Conservation (phyloP, 768 basidiomycete species). For the Boletus rubescentipes region DNA sequence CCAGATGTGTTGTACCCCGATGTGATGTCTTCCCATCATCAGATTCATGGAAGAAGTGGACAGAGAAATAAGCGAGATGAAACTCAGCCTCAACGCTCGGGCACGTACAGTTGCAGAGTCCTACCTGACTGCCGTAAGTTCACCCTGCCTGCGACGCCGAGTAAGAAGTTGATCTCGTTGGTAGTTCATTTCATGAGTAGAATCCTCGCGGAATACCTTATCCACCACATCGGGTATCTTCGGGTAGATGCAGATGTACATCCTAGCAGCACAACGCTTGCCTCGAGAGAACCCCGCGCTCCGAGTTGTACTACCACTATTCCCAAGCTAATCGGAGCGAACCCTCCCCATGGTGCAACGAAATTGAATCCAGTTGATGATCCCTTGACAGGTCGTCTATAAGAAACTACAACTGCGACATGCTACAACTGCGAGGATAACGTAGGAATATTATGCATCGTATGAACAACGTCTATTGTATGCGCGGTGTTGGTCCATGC, state of each 20-base stretch:
- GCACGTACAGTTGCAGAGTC: constrained; percentile 98
- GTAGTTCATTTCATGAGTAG: constrained; percentile 29
- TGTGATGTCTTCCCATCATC: background rate
- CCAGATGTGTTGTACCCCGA: background rate
- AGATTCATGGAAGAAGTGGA: constrained; percentile 99
- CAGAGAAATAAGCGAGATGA: constrained; percentile 99
- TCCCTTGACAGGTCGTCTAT: constrained; percentile 4
- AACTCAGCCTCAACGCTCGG: constrained; percentile 91
- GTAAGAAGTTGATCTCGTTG: constrained; percentile 3
- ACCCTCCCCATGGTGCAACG: background rate
- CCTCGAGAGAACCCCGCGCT: constrained; percentile 2
- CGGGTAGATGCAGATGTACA: constrained; percentile 21
- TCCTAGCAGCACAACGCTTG: constrained; percentile 9
- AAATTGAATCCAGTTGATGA: constrained; percentile 6
- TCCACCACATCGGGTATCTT: constrained; percentile 11
- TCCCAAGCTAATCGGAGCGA: background rate
- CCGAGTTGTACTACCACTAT: constrained; percentile 22
- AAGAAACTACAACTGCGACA: constrained; percentile 17
- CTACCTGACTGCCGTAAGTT: constrained; percentile 83
- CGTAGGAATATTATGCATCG: constrained; percentile 16
- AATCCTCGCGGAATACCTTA: constrained; percentile 3
- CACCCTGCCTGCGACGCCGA: background rate
- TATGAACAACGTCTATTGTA: constrained; percentile 20
- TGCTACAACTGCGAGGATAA: constrained; percentile 24
- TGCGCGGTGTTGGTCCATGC: constrained; percentile 27